A percentile compares a stretch with the other conserved stretches of the same genome.
Conservation (phyloP, 2,329 filamentous ascomycete genomes). For the Cladophialophora psammophila region DNA sequence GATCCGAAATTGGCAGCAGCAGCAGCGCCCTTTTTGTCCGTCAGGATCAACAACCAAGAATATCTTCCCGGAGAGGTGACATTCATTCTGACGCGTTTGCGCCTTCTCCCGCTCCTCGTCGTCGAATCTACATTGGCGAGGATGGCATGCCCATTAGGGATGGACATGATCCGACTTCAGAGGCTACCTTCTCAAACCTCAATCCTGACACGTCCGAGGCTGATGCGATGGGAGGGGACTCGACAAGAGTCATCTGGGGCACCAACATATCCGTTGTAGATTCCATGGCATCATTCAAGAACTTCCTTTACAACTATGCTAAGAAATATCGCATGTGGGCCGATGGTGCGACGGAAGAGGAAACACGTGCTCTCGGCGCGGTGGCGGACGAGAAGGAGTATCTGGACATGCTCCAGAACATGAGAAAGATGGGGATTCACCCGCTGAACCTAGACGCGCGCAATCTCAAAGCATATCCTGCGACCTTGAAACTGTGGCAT, state of each 20-base stretch:
- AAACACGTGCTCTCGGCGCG: conserved; percentile 71
- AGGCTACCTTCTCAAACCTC: conserved; percentile 71
- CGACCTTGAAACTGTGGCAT: conserved; percentile 92
- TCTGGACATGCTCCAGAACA: conserved; percentile 82
- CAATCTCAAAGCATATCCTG: conserved; percentile 90
- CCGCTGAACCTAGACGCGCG: conserved; percentile 86
- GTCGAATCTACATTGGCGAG: conserved; percentile 70
- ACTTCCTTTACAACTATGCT: conserved; percentile 90
- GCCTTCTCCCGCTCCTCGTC: conserved; percentile 59
- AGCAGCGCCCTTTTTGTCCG: conserved; percentile 87
- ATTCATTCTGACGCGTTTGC: conserved; percentile 80
- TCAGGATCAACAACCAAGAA: conserved; percentile 61
- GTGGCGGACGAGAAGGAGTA: conserved; percentile 83
- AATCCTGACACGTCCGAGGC: conserved; percentile 92
- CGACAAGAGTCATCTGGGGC: conserved; percentile 89
- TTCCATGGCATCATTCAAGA: conserved; percentile 84
- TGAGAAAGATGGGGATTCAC: conserved; percentile 84
- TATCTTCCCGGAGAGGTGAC: conserved; percentile 77
- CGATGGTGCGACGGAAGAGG: conserved; percentile 80
- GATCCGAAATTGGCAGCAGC: conserved; percentile 78
- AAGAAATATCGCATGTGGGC: conserved; percentile 92
- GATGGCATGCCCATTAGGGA: conserved; percentile 66
- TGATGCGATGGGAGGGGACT: conserved; percentile 80
- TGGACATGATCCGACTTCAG: conserved; percentile 57
- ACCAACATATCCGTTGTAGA: conserved; percentile 95